A percentile compares a stretch with the other conserved stretches of the same genome.
Conservation (phyloP, 441 rosid genomes). For the Euphorbia corollata region DNA sequence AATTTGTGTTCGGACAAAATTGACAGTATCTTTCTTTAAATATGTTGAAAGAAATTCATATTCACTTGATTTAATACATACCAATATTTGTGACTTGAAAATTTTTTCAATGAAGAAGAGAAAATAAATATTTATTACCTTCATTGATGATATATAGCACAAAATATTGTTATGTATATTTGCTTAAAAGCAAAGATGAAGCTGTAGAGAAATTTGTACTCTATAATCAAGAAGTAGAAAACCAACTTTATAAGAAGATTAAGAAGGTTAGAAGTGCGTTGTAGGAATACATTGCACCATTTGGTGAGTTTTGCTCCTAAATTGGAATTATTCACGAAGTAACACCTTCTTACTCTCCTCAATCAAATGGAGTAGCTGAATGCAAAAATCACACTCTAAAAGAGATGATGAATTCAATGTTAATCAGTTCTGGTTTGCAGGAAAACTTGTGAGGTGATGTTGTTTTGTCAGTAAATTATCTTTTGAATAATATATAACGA, state of each 20-base stretch:
- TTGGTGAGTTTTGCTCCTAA: neutral
- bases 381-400: no score
- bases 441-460: no score
- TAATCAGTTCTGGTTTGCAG: no score
- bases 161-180: neutral
- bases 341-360: neutral
- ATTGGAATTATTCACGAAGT: neutral
- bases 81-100: neutral
- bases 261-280: neutral
- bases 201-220: neutral
- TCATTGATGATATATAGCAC: neutral
- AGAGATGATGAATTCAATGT: no score
- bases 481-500: no score
- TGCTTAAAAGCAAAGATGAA: neutral
- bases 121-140: no score
- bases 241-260: neutral
- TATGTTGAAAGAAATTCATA: neutral
- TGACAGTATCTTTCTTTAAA: neutral
- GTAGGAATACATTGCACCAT: neutral
- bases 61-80: neutral
- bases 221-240: neutral
- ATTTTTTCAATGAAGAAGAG: neutral
- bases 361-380: no score
- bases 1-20: neutral
- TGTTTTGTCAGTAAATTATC: no score